Evolutionary conservation across 83 land plant genomes (phyloP), one percentile per base, ranked within the genome.

Genomic region (Diphasiastrum complanatum): DNA sequence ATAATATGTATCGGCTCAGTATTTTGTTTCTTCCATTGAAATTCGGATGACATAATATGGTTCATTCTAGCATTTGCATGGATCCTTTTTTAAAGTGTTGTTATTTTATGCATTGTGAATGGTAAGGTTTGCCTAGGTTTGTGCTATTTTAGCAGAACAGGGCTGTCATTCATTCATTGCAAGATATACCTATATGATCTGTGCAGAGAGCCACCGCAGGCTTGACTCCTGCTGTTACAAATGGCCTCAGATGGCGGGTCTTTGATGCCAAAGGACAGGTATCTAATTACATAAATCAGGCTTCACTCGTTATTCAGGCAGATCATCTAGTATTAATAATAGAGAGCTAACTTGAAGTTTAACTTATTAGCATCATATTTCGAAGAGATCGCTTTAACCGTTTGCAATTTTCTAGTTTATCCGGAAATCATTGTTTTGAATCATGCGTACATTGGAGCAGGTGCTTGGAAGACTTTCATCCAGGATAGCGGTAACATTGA

Each of bases 391-490:
- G 2, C 11, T 33, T 14, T 27, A n/a, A 22, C 2, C 18, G 38
- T 2, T 18, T 20, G 2, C 2, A 20, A 12, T 3, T 55, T 18
- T 52, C 18, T 34, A 5, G 2, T 34, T 52, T 4, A 27, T 5
- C 34, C 16, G 5, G 4, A 45, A 24, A 1, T 5, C 30, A 52
- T 54, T 30, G 18, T 65, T 70, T 67, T 22, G 33, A 45, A 35
- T 59, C 12, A 5, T 10, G 10, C 22, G 10, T 11, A 8, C 22
- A 5, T 49, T 49, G 19, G 10, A 12, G 12, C 50, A 88, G 95
- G 76, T 88, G 23, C 71, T 88, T 35, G 97, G 97, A 24, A 80
- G 97, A 55, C 67, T 91, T 63, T 87, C 95, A 64, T 82, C 95
- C 22, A 86, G 77, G 37, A 77, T 91, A 52, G 71, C 95, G 16